Evolutionary conservation across 2,329 filamentous ascomycete species (phyloP).

Genomic region (Fusarium nodosum): DNA sequence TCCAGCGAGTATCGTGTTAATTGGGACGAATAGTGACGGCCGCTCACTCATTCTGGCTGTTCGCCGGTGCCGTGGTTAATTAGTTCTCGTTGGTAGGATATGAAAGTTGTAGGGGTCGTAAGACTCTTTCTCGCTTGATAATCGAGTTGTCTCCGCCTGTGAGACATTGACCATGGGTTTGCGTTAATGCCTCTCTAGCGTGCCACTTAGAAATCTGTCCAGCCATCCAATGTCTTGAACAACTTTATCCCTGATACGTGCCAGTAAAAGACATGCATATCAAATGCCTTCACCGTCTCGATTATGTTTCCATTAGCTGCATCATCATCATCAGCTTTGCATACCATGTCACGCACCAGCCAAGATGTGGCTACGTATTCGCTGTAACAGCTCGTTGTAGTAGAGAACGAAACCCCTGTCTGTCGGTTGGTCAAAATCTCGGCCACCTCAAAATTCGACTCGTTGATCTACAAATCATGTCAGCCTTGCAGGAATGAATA

Average conservation of each 20-base stretch:
- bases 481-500: slow-evolving; percentile 40
- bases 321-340: slow-evolving; percentile 34
- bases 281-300: slow-evolving; percentile 36
- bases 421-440: slow-evolving; percentile 40
- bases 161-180: slow-evolving; percentile 26
- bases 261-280: slow-evolving; percentile 6
- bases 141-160: slow-evolving; percentile 13
- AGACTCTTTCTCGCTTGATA: slow-evolving; percentile 21
- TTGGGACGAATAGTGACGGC: slow-evolving; percentile 32
- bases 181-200: slow-evolving; percentile 28
- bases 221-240: slow-evolving; percentile 10
- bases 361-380: slow-evolving; percentile 31
- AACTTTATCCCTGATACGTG: slow-evolving; percentile 24
- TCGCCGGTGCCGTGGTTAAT: slow-evolving; percentile 37
- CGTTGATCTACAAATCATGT: slow-evolving; percentile 38
- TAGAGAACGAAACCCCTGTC: slow-evolving; percentile 26
- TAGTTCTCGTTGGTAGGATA: slow-evolving; percentile 30
- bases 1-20: slow-evolving; percentile 40
- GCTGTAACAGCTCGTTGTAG: slow-evolving; percentile 16
- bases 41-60: slow-evolving; percentile 17
- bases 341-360: slow-evolving; percentile 31
- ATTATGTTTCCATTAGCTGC: slow-evolving; percentile 19
- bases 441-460: slow-evolving; percentile 31
- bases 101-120: slow-evolving; percentile 20
- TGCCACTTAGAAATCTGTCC: slow-evolving; percentile 10